phyloP scores from a whole-genome alignment of 306 rosid genomes.

The Cajanus cajan region DNA sequence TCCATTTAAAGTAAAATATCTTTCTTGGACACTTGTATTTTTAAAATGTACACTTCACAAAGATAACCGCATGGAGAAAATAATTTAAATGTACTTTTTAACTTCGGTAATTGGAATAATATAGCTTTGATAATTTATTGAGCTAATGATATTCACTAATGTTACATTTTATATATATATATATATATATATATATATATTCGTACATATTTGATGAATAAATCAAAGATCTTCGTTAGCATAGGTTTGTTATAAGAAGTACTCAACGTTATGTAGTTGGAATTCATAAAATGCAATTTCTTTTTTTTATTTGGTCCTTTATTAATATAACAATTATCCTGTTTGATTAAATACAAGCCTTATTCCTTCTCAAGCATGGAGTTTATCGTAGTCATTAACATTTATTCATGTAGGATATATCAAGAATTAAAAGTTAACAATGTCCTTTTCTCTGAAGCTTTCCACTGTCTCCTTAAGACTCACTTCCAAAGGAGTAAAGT shows the following conservation, averaged over 20 bases:
- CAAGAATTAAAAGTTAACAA: constrained; percentile 43
- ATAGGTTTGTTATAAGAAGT: not conserved
- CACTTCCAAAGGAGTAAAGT: constrained; percentile 57
- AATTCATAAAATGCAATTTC: not conserved
- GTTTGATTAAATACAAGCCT: not conserved
- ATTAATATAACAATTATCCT: not conserved
- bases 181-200: no score
- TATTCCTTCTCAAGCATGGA: not conserved
- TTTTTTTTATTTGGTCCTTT: not conserved
- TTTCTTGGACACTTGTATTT: no score
- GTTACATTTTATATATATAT: no score
- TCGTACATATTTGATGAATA: not conserved
- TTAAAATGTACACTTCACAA: no score
- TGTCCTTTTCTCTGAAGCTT: constrained; percentile 57
- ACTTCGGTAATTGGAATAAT: not conserved
- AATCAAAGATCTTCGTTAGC: not conserved
- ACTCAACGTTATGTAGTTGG: not conserved
- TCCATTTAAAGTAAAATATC: not conserved
- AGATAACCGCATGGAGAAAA: no score
- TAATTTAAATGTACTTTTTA: not conserved
- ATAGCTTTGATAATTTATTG: not conserved
- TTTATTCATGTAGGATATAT: not conserved
- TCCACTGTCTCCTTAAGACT: constrained; percentile 71
- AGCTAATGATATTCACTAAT: not conserved
- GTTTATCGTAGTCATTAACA: not conserved